A percentile compares a stretch with the other conserved stretches of the same genome.
phyloP scores from a whole-genome alignment of 805 yeast genomes.

The Candida montana region DNA sequence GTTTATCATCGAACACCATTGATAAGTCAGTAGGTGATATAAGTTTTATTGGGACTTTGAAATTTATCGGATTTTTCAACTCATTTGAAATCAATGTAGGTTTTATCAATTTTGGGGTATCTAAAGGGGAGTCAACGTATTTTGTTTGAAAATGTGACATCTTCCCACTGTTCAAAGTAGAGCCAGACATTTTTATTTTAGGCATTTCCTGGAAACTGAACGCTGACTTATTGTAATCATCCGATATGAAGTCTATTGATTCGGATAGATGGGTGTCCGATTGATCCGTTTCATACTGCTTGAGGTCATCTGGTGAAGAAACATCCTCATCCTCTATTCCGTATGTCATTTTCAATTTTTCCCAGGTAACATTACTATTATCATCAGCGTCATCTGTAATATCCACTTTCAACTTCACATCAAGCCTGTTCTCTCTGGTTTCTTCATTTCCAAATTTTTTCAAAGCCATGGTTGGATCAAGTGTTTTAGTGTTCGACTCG shows the following conservation, averaged over 20 bases:
- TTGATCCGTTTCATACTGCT: conserved; percentile 1
- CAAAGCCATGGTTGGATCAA: background rate
- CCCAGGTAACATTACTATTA: conserved; percentile 19
- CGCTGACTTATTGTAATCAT: conserved; percentile 12
- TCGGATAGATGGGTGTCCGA: background rate
- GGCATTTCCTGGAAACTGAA: conserved; percentile 24
- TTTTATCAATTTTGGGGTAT: conserved; percentile 20
- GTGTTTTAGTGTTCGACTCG: background rate
- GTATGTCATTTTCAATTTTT: conserved; percentile 18
- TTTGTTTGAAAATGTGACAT: conserved; percentile 16
- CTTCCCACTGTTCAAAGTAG: conserved; percentile 16
- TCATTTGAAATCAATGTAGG: conserved; percentile 1
- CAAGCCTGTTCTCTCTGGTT: background rate
- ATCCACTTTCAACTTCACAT: background rate
- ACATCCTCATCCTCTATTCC: conserved; percentile 11
- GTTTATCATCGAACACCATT: conserved; percentile 18
- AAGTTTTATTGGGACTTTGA: conserved; percentile 13
- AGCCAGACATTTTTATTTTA: conserved; percentile 12
- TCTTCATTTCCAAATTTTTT: background rate
- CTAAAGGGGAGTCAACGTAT: conserved; percentile 22
- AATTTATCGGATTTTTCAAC: conserved; percentile 3
- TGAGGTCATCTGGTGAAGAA: background rate
- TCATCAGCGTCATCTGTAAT: background rate
- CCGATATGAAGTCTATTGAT: background rate
- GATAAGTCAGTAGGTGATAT: conserved; percentile 22